Percentiles rank a stretch among this genome's conserved stretches.
Evolutionary conservation across 139 green algal genomes (phyloP).

Genomic region (Closterium sp.): DNA sequence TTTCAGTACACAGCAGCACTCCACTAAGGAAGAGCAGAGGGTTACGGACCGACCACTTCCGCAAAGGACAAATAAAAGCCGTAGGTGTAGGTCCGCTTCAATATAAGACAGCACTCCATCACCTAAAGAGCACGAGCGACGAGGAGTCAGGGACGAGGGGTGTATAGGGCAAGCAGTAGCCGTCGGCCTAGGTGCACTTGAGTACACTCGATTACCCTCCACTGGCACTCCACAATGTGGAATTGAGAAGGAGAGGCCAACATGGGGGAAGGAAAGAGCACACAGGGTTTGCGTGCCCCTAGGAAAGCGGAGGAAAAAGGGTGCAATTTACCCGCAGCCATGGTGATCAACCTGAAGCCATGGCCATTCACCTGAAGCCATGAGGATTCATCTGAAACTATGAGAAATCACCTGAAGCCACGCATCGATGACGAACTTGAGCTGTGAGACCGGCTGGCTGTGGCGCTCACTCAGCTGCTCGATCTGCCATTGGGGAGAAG

Average conservation of each 20-base stretch:
- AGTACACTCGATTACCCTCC: no score
- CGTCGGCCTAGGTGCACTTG: constrained; percentile 95
- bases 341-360: no score
- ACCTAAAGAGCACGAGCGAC: constrained; percentile 55
- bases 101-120: constrained; percentile 85
- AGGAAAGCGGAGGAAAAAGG: no score
- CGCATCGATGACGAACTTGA: constrained; percentile 88
- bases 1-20: constrained; percentile 96
- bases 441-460: constrained; percentile 78
- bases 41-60: constrained; percentile 40
- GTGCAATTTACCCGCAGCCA: no score
- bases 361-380: background rate
- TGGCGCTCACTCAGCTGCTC: constrained; percentile 76
- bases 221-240: no score
- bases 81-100: constrained; percentile 97
- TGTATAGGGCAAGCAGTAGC: constrained; percentile 89
- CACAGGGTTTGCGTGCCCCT: no score
- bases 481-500: no score
- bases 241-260: no score
- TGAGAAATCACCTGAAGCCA: constrained; percentile 20
- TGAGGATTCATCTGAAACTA: background rate
- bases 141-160: no score
- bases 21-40: no score
- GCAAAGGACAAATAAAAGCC: constrained; percentile 68
- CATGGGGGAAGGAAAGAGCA: no score